phyloP scores from a whole-genome alignment of 331 rosid genomes.

The Ulmus americana region DNA sequence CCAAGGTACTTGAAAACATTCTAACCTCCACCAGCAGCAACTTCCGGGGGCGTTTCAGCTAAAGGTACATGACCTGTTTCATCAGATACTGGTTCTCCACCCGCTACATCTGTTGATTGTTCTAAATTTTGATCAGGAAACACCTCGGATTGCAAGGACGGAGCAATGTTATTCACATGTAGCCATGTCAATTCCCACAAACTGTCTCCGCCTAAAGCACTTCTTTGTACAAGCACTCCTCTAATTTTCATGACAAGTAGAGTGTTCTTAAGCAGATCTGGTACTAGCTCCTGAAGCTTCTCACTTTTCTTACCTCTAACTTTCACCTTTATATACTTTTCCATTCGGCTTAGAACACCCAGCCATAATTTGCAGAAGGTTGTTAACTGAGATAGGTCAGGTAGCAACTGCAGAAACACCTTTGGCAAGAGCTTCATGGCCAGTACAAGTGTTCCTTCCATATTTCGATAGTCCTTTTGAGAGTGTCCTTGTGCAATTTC shows the following conservation, averaged over 20 bases:
- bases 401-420: constrained; percentile 67
- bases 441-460: constrained; percentile 83
- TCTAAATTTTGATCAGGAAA: constrained; percentile 62
- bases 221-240: constrained; percentile 51
- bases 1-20: background rate
- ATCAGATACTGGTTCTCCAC: constrained; percentile 32
- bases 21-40: constrained; percentile 47
- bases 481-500: constrained; percentile 77
- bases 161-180: constrained; percentile 60
- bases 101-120: constrained; percentile 37
- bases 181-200: constrained; percentile 90
- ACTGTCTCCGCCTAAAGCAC: constrained; percentile 64
- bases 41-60: constrained; percentile 38
- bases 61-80: constrained; percentile 37
- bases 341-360: constrained; percentile 69
- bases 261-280: constrained; percentile 76
- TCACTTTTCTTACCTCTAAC: constrained; percentile 70
- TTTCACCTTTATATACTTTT: constrained; percentile 62
- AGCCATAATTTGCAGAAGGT: constrained; percentile 81
- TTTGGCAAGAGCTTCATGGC: constrained; percentile 74
- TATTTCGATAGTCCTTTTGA: constrained; percentile 73
- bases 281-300: constrained; percentile 79
- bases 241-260: constrained; percentile 72
- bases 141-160: constrained; percentile 69
- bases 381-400: constrained; percentile 55